Evolutionary conservation across 768 basidiomycete species (phyloP).

Genomic region (Trametes gibbosa): DNA sequence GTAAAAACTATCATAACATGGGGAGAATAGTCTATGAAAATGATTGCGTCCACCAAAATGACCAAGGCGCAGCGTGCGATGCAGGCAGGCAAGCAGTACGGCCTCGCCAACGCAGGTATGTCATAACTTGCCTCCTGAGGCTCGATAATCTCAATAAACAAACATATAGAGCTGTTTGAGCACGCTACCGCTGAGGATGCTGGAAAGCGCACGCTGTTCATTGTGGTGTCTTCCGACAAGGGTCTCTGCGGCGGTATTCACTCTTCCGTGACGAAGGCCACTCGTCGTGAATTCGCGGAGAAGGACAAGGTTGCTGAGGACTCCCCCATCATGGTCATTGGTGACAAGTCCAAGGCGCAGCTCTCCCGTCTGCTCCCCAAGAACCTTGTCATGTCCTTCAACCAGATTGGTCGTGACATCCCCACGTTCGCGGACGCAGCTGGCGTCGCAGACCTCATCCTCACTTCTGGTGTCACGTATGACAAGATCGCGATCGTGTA

Average conservation of each 20-base stretch:
- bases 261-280: slow-evolving; percentile 91
- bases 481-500: slow-evolving; percentile 81
- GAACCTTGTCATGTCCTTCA: slow-evolving; percentile 85
- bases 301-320: slow-evolving; percentile 51
- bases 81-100: slow-evolving; percentile 88
- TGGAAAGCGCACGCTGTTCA: slow-evolving; percentile 78
- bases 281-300: slow-evolving; percentile 67
- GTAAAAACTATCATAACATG: neutral
- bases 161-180: slow-evolving; percentile 75
- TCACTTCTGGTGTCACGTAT: slow-evolving; percentile 80
- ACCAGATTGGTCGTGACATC: slow-evolving; percentile 96
- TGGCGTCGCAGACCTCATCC: slow-evolving; percentile 88
- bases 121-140: neutral
- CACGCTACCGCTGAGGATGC: slow-evolving; percentile 68
- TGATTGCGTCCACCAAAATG: slow-evolving; percentile 98
- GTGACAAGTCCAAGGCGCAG: slow-evolving; percentile 97
- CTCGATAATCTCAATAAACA: neutral
- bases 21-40: slow-evolving; percentile 84
- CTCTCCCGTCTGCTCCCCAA: slow-evolving; percentile 62
- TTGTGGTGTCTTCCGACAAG: slow-evolving; percentile 96
- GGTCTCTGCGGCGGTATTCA: slow-evolving; percentile 99
- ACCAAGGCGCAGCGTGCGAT: slow-evolving; percentile 94
- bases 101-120: slow-evolving; percentile 83
- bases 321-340: slow-evolving; percentile 81
- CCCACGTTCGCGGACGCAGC: slow-evolving; percentile 97